These are phyloP conservation scores for Megacollybia marginata DNA, from an alignment of 768 basidiomycete species.

Conservation along the genomic window DNA sequence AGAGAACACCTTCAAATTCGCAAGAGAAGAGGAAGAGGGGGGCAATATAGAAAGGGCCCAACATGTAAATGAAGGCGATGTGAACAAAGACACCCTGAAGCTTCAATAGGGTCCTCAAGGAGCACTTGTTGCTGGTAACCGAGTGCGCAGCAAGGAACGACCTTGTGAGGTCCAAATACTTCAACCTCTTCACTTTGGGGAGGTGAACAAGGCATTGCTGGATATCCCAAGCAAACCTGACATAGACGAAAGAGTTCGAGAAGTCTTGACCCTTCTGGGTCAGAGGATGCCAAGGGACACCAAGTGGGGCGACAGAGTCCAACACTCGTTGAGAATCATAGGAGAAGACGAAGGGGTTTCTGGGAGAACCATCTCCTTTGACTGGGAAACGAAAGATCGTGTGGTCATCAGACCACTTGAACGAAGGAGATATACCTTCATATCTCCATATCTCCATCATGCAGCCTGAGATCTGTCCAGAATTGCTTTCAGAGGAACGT, in stretches of 20 bases:
- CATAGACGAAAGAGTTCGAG: no score
- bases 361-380: neutral
- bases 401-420: constrained; percentile 16
- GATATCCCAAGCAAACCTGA: no score
- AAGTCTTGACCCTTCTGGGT: no score
- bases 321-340: neutral
- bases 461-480: constrained; percentile 6
- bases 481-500: no score
- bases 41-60: constrained; percentile 21
- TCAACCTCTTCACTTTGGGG: no score
- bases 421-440: constrained; percentile 2
- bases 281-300: neutral
- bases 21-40: constrained; percentile 18
- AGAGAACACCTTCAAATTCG: no score
- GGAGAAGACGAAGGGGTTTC: neutral
- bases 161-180: no score
- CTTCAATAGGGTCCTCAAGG: constrained; percentile 10
- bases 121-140: neutral
- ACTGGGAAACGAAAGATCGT: constrained; percentile 2
- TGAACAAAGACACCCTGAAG: neutral
- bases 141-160: no score
- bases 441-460: no score
- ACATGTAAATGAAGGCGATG: constrained; percentile 13
- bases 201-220: no score
- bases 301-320: no score